A percentile compares a stretch with the other conserved stretches of the same genome.
phyloP scores from a whole-genome alignment of 164 flowering plant genomes.

The Aristolochia fimbriata region DNA sequence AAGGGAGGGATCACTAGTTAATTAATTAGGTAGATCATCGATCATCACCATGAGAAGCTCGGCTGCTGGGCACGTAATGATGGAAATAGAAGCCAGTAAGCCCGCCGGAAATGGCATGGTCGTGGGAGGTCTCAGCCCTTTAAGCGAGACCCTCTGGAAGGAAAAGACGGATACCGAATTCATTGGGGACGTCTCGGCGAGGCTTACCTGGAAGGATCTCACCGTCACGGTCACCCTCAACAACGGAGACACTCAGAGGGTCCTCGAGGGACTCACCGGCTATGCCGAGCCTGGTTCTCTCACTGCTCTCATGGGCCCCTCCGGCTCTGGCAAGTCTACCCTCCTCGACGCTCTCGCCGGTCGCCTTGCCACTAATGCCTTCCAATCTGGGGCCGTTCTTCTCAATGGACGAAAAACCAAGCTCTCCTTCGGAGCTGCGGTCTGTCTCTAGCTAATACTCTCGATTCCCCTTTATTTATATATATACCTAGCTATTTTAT shows the following conservation, averaged over 20 bases:
- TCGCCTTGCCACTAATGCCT: conserved; percentile 80
- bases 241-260: conserved; percentile 64
- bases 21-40: too few species aligned
- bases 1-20: too few species aligned
- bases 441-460: conserved; percentile 21
- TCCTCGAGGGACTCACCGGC: conserved; percentile 67
- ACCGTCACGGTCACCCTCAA: conserved; percentile 63
- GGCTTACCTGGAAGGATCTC: conserved; percentile 83
- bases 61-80: conserved; percentile 16
- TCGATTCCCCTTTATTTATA: not conserved
- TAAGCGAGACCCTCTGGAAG: conserved; percentile 78
- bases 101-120: conserved; percentile 25
- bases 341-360: conserved; percentile 84
- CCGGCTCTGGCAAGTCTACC: conserved; percentile 91
- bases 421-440: conserved; percentile 89
- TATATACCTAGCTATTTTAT: not conserved
- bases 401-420: conserved; percentile 82
- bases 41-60: conserved; percentile 8
- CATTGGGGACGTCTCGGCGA: conserved; percentile 74
- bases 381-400: conserved; percentile 65
- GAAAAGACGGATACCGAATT: conserved; percentile 43
- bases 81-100: conserved; percentile 50
- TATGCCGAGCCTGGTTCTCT: conserved; percentile 77
- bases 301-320: conserved; percentile 91
- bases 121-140: conserved; percentile 54